Base-by-base conservation (phyloP, 768 basidiomycete species). In the Pulveroboletus sp. region DNA sequence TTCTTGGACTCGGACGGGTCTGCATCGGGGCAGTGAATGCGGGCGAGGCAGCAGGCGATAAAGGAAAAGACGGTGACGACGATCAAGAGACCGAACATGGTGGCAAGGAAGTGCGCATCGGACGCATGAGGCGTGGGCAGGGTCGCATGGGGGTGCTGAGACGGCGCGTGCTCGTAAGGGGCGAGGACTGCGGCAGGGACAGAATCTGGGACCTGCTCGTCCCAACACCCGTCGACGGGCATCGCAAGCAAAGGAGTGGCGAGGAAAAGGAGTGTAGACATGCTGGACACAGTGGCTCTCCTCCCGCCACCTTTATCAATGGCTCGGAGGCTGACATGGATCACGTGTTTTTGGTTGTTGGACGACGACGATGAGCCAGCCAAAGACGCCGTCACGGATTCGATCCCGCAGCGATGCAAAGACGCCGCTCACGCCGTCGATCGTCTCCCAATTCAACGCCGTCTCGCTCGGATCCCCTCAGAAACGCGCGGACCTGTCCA, bases 401-500 rank as follows among this genome's bases (percentile, higher is more conserved):
- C 71, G 77, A 2, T 74, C 76, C 24, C 74, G 76, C 46, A 77
- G 76, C 46, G 76, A 76, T 50, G 68, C 76, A 11, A 77, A 73
- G 40, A 76, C 77, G 0, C 78, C 77, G 0, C 66, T 78, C 13
- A 76, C 76, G 0, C 74, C 76, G 4, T 75, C 75, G 14, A 50
- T 76, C 40, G 56, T 73, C 22, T 53, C 73, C 7, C 71, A 69
- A 22, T 50, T 76, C 48, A 73, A 73, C 47, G 64, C 69, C 4
- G 54, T 77, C 45, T 72, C 59, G 17, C 59, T 60, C 52, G 56
- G 52, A 1, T 71, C 61, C 11, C 70, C 60, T 5, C 60, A 54
- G 52, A 72, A 63, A 60, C 70, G 48, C 47, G 79, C 74, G 30
- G 81, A 83, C 56, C 64, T 72, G 26, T 74, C 80, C 9, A 87